Percentiles rank a stretch among this genome's conserved stretches.
Evolutionary conservation across 192 early-diverging fungal species (phyloP).

Genomic region (Gonapodya prolifera): DNA sequence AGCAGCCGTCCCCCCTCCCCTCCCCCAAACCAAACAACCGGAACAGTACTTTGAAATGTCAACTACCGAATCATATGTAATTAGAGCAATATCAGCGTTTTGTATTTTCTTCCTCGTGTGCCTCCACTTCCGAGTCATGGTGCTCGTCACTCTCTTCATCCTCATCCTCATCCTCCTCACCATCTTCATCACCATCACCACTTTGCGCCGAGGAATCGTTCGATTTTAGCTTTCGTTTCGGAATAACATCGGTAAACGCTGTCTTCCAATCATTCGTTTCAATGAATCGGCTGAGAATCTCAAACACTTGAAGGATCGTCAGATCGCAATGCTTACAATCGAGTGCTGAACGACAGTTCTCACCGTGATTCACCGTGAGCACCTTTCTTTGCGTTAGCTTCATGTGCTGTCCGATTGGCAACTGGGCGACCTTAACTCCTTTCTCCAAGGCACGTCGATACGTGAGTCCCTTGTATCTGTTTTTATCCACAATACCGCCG

Average conservation of each 20-base stretch:
- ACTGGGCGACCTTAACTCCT: constrained; percentile 58
- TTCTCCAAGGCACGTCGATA: constrained; percentile 61
- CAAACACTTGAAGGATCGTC: constrained; percentile 25
- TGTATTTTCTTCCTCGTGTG: background rate
- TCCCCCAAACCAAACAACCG: too few relatives aligned
- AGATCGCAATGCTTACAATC: constrained; percentile 9
- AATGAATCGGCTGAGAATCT: constrained; percentile 72
- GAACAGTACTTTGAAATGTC: background rate
- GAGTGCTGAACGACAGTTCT: background rate
- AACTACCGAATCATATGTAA: background rate
- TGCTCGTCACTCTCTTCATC: background rate
- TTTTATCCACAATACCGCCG: constrained; percentile 92
- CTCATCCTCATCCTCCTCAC: background rate
- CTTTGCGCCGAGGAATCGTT: background rate
- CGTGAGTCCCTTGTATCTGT: constrained; percentile 72
- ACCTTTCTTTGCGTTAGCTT: constrained; percentile 68
- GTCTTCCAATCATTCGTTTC: constrained; percentile 70
- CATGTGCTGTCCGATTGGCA: constrained; percentile 81
- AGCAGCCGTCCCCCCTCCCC: too few relatives aligned
- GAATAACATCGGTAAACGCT: constrained; percentile 83
- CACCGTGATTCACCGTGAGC: constrained; percentile 86
- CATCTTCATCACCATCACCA: background rate
- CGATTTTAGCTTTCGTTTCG: constrained; percentile 64
- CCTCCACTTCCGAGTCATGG: background rate
- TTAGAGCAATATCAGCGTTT: background rate